A percentile compares a stretch with the other conserved stretches of the same genome.
Evolutionary conservation across 257 asterid species (phyloP).

Genomic region (Petunia secreta): DNA sequence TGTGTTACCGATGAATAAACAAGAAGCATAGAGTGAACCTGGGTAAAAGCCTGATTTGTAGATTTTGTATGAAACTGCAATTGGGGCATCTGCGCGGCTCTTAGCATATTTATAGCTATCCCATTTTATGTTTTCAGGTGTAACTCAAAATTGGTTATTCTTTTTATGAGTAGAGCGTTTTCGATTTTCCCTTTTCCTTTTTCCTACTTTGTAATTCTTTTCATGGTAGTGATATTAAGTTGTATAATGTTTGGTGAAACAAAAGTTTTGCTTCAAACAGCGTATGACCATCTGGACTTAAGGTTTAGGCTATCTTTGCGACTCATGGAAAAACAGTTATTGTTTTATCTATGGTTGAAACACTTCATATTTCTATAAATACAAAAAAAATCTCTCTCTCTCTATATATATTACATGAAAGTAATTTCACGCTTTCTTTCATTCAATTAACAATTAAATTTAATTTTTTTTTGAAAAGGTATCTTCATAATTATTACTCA

Average conservation of each 20-base stretch:
- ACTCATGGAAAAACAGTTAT: too few species aligned
- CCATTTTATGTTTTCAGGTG: background rate
- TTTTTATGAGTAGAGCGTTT: background rate
- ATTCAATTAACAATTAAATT: too few species aligned
- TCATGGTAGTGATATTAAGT: background rate
- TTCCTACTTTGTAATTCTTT: background rate
- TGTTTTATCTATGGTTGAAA: too few species aligned
- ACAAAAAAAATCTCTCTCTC: too few species aligned
- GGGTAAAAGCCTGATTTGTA: background rate
- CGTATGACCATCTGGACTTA: too few species aligned
- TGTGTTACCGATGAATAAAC: slow-evolving; percentile 89
- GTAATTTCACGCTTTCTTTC: too few species aligned
- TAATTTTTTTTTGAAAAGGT: too few species aligned
- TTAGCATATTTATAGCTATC: background rate
- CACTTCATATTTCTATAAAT: too few species aligned
- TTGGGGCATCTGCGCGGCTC: background rate
- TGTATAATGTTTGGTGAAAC: slow-evolving; percentile 8
- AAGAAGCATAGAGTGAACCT: slow-evolving; percentile 3
- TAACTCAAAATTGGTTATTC: background rate
- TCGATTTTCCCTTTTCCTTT: background rate
- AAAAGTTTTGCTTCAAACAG: too few species aligned
- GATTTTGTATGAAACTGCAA: background rate
- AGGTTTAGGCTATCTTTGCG: too few species aligned
- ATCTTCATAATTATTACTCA: too few species aligned
- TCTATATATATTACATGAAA: too few species aligned